Base-by-base conservation (phyloP, 2,329 filamentous ascomycete species). In the Scedosporium apiospermum region DNA sequence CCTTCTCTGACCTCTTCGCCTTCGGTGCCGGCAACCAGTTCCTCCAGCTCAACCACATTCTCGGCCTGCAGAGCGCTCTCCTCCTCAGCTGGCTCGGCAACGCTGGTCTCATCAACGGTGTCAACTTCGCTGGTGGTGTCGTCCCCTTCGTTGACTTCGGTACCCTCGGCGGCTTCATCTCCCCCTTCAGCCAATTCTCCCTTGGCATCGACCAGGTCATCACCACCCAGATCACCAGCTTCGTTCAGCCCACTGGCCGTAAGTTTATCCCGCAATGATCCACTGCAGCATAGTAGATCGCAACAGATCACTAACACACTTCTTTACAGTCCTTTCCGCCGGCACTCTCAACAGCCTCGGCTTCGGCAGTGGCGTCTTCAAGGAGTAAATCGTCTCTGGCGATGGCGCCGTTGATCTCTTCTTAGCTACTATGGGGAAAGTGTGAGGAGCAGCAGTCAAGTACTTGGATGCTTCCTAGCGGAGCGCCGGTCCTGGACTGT, bases 1-100 rank as follows among this genome's bases (percentile, higher is more conserved):
- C 78, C 73, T 76, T 77, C 72, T 73, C 82, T 69, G 75, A 81
- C 69, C 67, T 81, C 61, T 66, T 74, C 64, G 63, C 67, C 63
- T 77, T 82, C 70, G 70, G 76, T 68, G 66, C 66, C 62, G 72
- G 78, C 66, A 78, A 82, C 67, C 70, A 74, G 66, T 66, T 71
- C 64, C 76, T 82, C 49, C 73, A 79, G 66, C 65, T 80, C 66
- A 70, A 75, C 66, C 66, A 69, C 46, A 67, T 75, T 60, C 71
- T 78, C 64, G 72, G 74, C 67, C 68, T 78, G 30, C 75, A 77
- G 72, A 72, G 74, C 65, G 72, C 78, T 26, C 74, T 75, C 53
- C 75, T 71, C 57, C 62, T 78, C 42, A 51, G 57, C 70, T 78
- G 61, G 69, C 72, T 74, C 64, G 66, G 68, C 64, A 67, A 70